Percentiles rank a stretch among this genome's conserved stretches.
Conservation (phyloP, 2,329 filamentous ascomycete species). For the Pseudovirgaria hyperparasitica region DNA sequence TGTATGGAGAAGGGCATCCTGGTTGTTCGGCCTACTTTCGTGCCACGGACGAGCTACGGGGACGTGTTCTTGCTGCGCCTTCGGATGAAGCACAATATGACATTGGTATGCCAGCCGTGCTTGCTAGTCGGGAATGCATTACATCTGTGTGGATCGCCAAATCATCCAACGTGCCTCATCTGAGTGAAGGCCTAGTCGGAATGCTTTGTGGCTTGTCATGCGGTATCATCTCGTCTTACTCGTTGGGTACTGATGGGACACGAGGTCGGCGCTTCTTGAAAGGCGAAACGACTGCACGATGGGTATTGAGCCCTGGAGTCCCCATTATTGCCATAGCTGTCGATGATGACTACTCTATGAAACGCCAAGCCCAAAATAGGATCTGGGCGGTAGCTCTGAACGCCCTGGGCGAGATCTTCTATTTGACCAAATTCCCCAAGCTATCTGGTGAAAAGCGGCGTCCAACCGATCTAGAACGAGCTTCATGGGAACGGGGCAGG, state of each 20-base stretch:
- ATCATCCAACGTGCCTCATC: conserved; percentile 53
- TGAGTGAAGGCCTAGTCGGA: conserved; percentile 66
- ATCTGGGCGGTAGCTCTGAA: conserved; percentile 93
- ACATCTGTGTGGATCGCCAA: conserved; percentile 87
- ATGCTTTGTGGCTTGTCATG: conserved; percentile 74
- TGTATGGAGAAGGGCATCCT: conserved; percentile 77
- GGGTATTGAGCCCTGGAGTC: conserved; percentile 84
- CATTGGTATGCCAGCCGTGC: conserved; percentile 65
- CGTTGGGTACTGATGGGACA: conserved; percentile 49
- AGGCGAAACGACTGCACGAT: conserved; percentile 73
- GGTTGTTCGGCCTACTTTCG: conserved; percentile 73
- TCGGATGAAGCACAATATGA: conserved; percentile 48
- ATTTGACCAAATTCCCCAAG: conserved; percentile 58
- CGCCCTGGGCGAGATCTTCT: conserved; percentile 83
- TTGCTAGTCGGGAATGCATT: conserved; percentile 55
- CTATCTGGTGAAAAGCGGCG: too few relatives aligned
- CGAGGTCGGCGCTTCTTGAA: conserved; percentile 51
- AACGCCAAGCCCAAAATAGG: conserved; percentile 55
- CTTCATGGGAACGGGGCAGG: conserved; percentile 69
- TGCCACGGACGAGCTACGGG: conserved; percentile 58
- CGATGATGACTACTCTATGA: conserved; percentile 67
- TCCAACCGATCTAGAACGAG: conserved; percentile 35
- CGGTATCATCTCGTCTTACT: conserved; percentile 72
- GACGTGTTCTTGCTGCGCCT: conserved; percentile 57
- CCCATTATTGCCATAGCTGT: conserved; percentile 75